Evolutionary conservation across 2,329 filamentous ascomycete species (phyloP), one percentile per base, ranked within the genome.

Genomic region (Alternaria metachromatica): DNA sequence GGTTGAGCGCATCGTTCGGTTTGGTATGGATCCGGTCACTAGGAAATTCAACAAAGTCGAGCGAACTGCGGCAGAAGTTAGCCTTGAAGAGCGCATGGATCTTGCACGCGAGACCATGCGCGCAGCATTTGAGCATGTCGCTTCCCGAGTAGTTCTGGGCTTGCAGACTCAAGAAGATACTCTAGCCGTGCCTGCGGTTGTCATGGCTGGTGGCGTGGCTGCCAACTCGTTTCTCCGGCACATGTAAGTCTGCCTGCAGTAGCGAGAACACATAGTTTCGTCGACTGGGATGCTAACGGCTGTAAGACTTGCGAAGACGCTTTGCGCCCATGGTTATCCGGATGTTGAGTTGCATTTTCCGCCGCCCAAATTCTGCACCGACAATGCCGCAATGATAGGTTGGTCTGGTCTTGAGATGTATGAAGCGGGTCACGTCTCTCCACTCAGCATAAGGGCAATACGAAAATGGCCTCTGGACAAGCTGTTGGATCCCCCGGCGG

Each of bases 341-440:
- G 72, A 88, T 67, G 78, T 96, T 26, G 72, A 84, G 11, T 79
- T 97, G 8, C 81, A 90, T 28, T 92, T 91, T 59, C 95, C 96
- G n/a, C 94, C 94, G 3, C 80, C 87, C 10, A 84, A 85, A 45
- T 84, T 95, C 57, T 98, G 96, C 76, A 97, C 93, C 0, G 96
- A 99, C 75, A 98, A 99, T 80, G 96, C 96, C 12, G 93, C 94
- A 51, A 99, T 99, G 96, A 94, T 98, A 77, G 95, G 91, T 2
- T 98, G 96, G 95, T 86, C 94, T 1, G 96, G 91, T 0, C 86
- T 94, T 69, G 94, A 98, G 81, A 97, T 99, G 94, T 97, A 87
- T 75, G 87, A 92, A 78, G 88, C 87, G 1, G 94, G 95, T 0
- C 94, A 77, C 48, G 64, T 33, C 8, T 67, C 76, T 55, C 26